Evolutionary conservation across 805 yeast species (phyloP).

Genomic region (Myxozyma geophila): DNA sequence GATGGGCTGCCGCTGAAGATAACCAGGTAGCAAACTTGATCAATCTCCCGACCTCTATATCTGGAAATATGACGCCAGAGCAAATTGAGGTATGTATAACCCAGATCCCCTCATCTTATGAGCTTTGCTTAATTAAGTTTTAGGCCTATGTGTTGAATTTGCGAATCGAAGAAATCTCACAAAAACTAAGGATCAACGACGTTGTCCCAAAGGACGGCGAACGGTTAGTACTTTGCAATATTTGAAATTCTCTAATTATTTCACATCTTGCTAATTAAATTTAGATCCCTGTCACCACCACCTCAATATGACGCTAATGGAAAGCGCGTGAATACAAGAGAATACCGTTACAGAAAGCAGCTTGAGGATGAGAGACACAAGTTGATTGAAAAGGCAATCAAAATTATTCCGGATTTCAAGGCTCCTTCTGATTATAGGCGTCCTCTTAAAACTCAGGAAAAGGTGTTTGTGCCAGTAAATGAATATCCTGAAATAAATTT

Average conservation of each 20-base stretch:
- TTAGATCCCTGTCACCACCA: conserved; percentile 81
- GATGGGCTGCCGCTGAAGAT: conserved; percentile 44
- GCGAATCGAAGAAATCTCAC: conserved; percentile 80
- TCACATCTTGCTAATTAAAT: background rate
- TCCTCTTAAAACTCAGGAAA: conserved; percentile 76
- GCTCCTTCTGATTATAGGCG: conserved; percentile 80
- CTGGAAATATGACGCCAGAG: conserved; percentile 66
- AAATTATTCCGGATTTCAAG: conserved; percentile 70
- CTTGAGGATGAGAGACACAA: conserved; percentile 80
- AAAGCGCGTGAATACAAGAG: conserved; percentile 83
- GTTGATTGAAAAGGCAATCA: conserved; percentile 74
- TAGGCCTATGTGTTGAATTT: conserved; percentile 62
- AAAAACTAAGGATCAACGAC: conserved; percentile 57
- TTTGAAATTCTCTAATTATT: too few relatives aligned
- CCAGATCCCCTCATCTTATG: too few relatives aligned
- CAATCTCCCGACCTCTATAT: conserved; percentile 50
- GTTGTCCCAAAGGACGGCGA: conserved; percentile 53
- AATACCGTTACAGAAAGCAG: conserved; percentile 60
- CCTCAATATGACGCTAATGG: conserved; percentile 87
- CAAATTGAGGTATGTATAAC: conserved; percentile 58
- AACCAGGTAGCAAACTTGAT: conserved; percentile 41
- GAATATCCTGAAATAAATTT: conserved; percentile 92
- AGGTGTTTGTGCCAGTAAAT: conserved; percentile 79
- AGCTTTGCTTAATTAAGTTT: background rate
- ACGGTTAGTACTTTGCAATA: conserved; percentile 42